These are phyloP conservation scores for Sordariomycetes sp. DNA, from an alignment of 2,329 filamentous ascomycete species.

Conservation along the genomic window DNA sequence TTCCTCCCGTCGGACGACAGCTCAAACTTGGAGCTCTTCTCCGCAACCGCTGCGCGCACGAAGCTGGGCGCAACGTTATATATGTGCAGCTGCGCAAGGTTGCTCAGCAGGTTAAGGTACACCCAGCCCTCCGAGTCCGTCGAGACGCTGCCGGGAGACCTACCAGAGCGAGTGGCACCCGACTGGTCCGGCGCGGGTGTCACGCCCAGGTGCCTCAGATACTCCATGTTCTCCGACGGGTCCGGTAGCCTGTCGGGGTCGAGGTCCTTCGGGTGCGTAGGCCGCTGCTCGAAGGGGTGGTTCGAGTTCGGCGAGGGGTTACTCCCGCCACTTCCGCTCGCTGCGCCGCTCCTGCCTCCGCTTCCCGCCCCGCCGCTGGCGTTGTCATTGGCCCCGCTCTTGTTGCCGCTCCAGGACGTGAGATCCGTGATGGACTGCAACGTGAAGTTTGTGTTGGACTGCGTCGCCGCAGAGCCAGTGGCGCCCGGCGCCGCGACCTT, in stretches of 20 bases:
- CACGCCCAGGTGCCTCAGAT: slow-evolving; percentile 62
- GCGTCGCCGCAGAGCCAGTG: slow-evolving; percentile 23
- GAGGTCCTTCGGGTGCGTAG: slow-evolving; percentile 62
- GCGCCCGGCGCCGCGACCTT: slow-evolving; percentile 28
- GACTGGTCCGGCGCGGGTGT: slow-evolving; percentile 31
- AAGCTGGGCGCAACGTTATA: slow-evolving; percentile 72
- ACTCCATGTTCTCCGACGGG: slow-evolving; percentile 65
- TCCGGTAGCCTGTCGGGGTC: slow-evolving; percentile 67
- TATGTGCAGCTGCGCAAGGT: slow-evolving; percentile 74
- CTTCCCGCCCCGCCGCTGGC: not conserved
- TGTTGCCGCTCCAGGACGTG: not conserved
- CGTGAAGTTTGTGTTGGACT: slow-evolving; percentile 33
- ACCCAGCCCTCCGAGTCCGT: slow-evolving; percentile 65
- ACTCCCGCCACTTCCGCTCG: slow-evolving; percentile 14
- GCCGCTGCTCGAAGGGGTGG: slow-evolving; percentile 52
- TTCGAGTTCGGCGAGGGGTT: slow-evolving; percentile 26
- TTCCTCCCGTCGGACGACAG: slow-evolving; percentile 66
- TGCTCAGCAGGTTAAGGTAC: slow-evolving; percentile 68
- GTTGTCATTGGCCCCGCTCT: not conserved
- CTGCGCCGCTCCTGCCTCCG: slow-evolving; percentile 15
- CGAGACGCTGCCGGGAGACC: slow-evolving; percentile 26
- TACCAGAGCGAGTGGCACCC: slow-evolving; percentile 9
- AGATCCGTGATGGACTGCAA: slow-evolving; percentile 16
- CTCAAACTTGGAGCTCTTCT: slow-evolving; percentile 64
- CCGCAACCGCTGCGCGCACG: slow-evolving; percentile 56